Evolutionary conservation across 2,329 filamentous ascomycete species (phyloP).

Genomic region (Magnaporthiopsis rhizophila): DNA sequence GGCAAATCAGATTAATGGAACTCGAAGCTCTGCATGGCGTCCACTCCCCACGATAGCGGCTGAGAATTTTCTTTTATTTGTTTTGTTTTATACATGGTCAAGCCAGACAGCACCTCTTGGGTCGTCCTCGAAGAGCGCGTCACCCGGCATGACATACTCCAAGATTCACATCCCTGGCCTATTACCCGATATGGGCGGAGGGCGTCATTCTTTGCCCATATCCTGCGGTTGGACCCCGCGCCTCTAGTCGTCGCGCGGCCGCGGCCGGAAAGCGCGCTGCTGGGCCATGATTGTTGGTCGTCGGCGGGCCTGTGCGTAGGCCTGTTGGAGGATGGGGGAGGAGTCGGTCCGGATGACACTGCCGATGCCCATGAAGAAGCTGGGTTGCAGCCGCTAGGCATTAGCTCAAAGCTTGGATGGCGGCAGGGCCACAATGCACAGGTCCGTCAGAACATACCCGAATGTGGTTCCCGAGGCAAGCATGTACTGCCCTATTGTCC

Average conservation of each 20-base stretch:
- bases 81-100: background rate
- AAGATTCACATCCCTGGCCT: too few relatives aligned
- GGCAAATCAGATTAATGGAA: background rate
- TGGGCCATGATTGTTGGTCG: constrained; percentile 60
- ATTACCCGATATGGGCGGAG: too few relatives aligned
- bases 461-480: constrained; percentile 89
- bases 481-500: constrained; percentile 96
- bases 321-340: constrained; percentile 64
- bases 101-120: background rate
- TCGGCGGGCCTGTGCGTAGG: constrained; percentile 67
- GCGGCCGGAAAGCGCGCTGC: constrained; percentile 30
- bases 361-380: constrained; percentile 98
- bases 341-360: constrained; percentile 89
- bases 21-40: too few relatives aligned
- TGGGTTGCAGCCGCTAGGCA: constrained; percentile 19
- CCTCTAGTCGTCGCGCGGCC: constrained; percentile 15
- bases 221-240: background rate
- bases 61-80: background rate
- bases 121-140: too few relatives aligned
- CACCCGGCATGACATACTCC: too few relatives aligned
- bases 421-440: background rate
- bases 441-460: constrained; percentile 52
- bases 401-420: background rate
- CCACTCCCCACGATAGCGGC: background rate
- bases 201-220: background rate